Conservation (phyloP, 495 filamentous ascomycete species). For the Podospora appendiculata region DNA sequence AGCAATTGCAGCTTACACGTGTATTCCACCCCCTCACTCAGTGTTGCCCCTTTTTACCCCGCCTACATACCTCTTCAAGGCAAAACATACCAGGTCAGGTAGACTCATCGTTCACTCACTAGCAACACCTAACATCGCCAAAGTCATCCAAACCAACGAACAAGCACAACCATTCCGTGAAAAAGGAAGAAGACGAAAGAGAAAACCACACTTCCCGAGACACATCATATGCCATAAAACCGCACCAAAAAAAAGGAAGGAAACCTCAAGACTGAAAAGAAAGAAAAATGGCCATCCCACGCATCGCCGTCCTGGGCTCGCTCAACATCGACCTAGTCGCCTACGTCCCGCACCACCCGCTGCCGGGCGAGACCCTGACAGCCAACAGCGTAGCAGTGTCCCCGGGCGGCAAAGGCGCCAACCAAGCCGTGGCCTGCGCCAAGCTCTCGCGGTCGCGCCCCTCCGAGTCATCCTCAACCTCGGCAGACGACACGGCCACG, state of each 20-base stretch:
- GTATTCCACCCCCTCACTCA: too few species aligned
- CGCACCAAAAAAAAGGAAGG: not conserved
- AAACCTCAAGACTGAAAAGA: not conserved
- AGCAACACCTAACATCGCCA: too few species aligned
- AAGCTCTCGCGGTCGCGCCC: constrained; percentile 33
- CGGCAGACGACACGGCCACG: not conserved
- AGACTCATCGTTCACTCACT: too few species aligned
- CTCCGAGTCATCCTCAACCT: constrained; percentile 11
- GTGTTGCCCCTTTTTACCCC: too few species aligned
- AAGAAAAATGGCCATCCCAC: constrained; percentile 18
- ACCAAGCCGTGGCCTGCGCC: constrained; percentile 79
- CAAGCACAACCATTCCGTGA: too few species aligned
- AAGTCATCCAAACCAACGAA: too few species aligned
- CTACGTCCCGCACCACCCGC: constrained; percentile 73
- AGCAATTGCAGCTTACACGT: too few species aligned
- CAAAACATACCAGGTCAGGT: too few species aligned
- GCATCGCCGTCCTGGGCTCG: constrained; percentile 78
- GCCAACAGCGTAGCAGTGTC: constrained; percentile 69
- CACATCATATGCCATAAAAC: not conserved
- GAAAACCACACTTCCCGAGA: too few species aligned
- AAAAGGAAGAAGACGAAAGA: too few species aligned
- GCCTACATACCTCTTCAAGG: too few species aligned
- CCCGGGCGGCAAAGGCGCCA: constrained; percentile 89
- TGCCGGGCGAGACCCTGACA: constrained; percentile 80
- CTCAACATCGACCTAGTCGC: constrained; percentile 91